A percentile compares a stretch with the other conserved stretches of the same genome.
phyloP scores from a whole-genome alignment of 176 grass and related monocot species.

The Raddia guianensis region DNA sequence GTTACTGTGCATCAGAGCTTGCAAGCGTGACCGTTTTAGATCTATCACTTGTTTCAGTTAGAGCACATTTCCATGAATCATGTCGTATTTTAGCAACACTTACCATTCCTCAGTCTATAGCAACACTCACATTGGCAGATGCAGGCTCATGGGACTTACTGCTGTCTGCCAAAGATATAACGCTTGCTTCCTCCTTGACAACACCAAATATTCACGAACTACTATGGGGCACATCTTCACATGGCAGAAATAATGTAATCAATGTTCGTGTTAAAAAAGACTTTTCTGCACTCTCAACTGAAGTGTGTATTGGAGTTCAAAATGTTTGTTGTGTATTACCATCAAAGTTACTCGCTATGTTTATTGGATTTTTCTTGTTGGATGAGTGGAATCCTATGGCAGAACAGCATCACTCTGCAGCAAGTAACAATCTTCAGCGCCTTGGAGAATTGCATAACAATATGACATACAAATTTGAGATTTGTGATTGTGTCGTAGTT shows the following conservation, averaged over 20 bases:
- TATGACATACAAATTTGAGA: slow-evolving; percentile 80
- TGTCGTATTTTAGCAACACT: slow-evolving; percentile 71
- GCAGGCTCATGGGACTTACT: slow-evolving; percentile 73
- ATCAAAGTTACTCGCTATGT: slow-evolving; percentile 74
- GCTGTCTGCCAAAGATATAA: slow-evolving; percentile 63
- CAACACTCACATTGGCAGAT: slow-evolving; percentile 50
- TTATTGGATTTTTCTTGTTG: slow-evolving; percentile 90
- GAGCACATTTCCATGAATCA: slow-evolving; percentile 77
- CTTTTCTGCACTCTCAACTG: slow-evolving; percentile 46
- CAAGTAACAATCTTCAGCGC: slow-evolving; percentile 46
- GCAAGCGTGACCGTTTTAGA: slow-evolving; percentile 48
- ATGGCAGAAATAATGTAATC: slow-evolving; percentile 55
- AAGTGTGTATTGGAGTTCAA: slow-evolving; percentile 77
- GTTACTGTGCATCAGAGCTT: slow-evolving; percentile 21
- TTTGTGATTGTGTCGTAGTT: slow-evolving; percentile 74
- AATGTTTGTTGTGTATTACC: slow-evolving; percentile 84
- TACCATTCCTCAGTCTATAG: slow-evolving; percentile 60
- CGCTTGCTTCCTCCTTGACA: slow-evolving; percentile 63
- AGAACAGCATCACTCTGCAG: slow-evolving; percentile 51
- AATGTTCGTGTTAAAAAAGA: slow-evolving; percentile 74
- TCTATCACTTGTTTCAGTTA: slow-evolving; percentile 61
- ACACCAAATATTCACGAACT: slow-evolving; percentile 56
- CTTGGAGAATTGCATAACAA: slow-evolving; percentile 31
- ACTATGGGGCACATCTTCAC: slow-evolving; percentile 68
- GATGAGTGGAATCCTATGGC: slow-evolving; percentile 69